Evolutionary conservation across 495 filamentous ascomycete species (phyloP), one percentile per base, ranked within the genome.

Genomic region (Echria macrotheca): DNA sequence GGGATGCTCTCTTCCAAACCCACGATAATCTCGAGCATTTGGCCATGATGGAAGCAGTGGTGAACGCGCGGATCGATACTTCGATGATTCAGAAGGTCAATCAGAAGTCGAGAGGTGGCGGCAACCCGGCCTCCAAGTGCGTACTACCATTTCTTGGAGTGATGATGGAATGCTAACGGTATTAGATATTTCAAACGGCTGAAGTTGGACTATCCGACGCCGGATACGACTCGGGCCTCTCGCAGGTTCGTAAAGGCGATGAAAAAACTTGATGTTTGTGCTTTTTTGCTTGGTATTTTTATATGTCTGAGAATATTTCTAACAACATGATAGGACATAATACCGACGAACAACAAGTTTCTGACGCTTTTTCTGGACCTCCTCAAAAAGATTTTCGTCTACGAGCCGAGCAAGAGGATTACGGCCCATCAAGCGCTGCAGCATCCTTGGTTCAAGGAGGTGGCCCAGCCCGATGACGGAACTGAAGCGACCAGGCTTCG

Each of bases 21-120:
- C 93, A 97, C 59, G 93, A 98, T 70, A 97, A 97, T 57, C 79
- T 96, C 5, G 93, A 97, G 63, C 93, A 98, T 70, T 72, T 98
- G 37, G 93, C 90, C n/a, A 98, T 98, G 93, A 98, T 98, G 93
- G 91, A 98, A 59, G 79, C 81, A 18, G 90, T 96, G 11, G 89
- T 87, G 58, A 83, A 81, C 18, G 69, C 71, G 5, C 78, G 77
- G 47, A 81, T 98, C 33, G 93, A 97, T 52, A 61, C 74, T 3
- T 76, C 78, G 31, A 75, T 98, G 8, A 82, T 98, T 22, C 74
- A 80, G 52, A 77, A 85, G 56, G 90, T 96, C 59, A 83, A 75
- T 59, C 78, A 71, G 62, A 74, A 66, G 67, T 78, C 82, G 36
- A 73, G 81, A 42, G 84, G 77, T 40, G 82, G 78, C 31, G 74